Percentiles rank a stretch among this genome's conserved stretches.
phyloP scores from a whole-genome alignment of 2,329 filamentous ascomycete species.

The Chaetothyriales sp. region DNA sequence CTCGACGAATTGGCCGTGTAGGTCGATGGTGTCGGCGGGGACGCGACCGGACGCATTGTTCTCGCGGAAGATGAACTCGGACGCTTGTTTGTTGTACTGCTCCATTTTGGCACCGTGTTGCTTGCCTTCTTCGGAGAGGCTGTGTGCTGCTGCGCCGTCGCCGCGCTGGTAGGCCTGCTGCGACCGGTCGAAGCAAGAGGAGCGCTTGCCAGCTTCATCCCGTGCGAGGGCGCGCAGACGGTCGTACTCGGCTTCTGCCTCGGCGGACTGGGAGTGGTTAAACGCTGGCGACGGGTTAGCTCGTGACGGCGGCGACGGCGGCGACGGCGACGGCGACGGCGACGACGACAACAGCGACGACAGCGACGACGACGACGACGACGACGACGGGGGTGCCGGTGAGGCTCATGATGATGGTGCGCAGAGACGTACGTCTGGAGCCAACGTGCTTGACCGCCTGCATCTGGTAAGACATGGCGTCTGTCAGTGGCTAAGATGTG shows the following conservation, averaged over 20 bases:
- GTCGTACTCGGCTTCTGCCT: slow-evolving; percentile 79
- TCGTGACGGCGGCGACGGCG: background rate
- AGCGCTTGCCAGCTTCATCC: slow-evolving; percentile 64
- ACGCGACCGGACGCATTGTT: slow-evolving; percentile 74
- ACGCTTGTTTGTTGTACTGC: slow-evolving; percentile 77
- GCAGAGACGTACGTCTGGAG: slow-evolving; percentile 10
- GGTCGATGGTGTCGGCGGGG: slow-evolving; percentile 69
- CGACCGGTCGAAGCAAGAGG: slow-evolving; percentile 62
- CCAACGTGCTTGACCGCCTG: slow-evolving; percentile 25
- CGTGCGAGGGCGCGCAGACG: slow-evolving; percentile 72
- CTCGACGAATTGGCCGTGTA: slow-evolving; percentile 89
- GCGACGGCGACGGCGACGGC: background rate
- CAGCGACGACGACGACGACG: background rate
- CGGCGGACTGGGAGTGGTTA: slow-evolving; percentile 53
- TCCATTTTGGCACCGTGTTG: slow-evolving; percentile 72
- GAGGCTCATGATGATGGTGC: background rate
- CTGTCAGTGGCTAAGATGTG: too few species aligned
- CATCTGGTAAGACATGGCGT: slow-evolving; percentile 30
- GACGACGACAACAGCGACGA: background rate
- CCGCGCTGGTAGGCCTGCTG: slow-evolving; percentile 70
- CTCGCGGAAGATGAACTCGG: slow-evolving; percentile 87
- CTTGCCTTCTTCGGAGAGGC: slow-evolving; percentile 75
- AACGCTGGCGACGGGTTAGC: slow-evolving; percentile 43
- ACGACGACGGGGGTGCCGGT: background rate
- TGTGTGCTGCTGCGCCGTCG: slow-evolving; percentile 71